Evolutionary conservation across 1,284 basidiomycete species (phyloP).

Genomic region (Pyrrhoderma noxium): DNA sequence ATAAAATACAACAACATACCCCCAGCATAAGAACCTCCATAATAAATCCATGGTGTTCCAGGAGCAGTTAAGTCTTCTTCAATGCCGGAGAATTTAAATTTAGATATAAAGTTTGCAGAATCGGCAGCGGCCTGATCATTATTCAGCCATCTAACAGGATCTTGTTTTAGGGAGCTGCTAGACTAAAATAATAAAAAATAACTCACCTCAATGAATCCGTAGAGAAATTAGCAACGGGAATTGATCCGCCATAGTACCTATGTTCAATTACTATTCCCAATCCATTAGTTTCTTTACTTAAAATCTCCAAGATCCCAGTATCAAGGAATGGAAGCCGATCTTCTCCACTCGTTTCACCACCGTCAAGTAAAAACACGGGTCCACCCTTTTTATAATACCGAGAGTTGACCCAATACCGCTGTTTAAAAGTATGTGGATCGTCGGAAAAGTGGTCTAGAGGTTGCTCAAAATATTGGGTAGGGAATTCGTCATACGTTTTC

Average conservation of each 20-base stretch:
- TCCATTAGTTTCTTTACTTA: conserved; percentile 78
- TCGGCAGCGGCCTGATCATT: conserved; percentile 90
- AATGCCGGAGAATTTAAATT: conserved; percentile 71
- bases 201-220: conserved; percentile 68
- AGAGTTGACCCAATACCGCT: conserved; percentile 87
- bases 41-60: conserved; percentile 86
- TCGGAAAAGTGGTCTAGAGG: conserved; percentile 74
- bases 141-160: conserved; percentile 62
- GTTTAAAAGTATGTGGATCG: conserved; percentile 49
- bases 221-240: conserved; percentile 73
- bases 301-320: conserved; percentile 81
- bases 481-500: conserved; percentile 33
- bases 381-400: conserved; percentile 71
- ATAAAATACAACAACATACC: too few relatives aligned
- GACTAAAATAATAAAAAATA: not conserved
- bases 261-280: conserved; percentile 89
- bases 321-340: conserved; percentile 65
- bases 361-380: conserved; percentile 77
- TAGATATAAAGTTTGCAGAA: conserved; percentile 83
- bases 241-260: conserved; percentile 77
- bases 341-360: conserved; percentile 78
- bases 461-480: conserved; percentile 69
- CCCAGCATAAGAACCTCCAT: conserved; percentile 90
- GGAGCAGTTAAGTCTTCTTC: conserved; percentile 62
- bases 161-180: conserved; percentile 18